Evolutionary conservation across 1,139 yeast genomes (phyloP).

Genomic region (Kurtzmaniella quercitrusa): DNA sequence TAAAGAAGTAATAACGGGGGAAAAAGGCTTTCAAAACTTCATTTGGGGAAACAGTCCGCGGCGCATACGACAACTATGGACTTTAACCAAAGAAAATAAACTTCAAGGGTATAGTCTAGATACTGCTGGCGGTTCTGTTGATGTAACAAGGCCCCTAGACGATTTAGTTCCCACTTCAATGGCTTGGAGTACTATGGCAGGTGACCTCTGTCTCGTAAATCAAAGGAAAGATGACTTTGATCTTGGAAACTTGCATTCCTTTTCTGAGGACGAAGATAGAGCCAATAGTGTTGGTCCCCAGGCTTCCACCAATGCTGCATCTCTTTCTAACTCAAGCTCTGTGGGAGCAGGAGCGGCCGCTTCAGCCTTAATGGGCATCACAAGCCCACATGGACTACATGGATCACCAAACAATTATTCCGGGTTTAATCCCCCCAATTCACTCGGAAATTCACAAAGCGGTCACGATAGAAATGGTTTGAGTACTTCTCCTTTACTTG

Average conservation of each 20-base stretch:
- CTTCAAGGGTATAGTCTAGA: slow-evolving; percentile 53
- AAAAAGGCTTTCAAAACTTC: slow-evolving; percentile 42
- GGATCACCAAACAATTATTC: not conserved
- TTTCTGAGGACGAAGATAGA: slow-evolving; percentile 3
- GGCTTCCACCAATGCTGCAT: not conserved
- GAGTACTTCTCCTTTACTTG: not conserved
- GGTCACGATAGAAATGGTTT: not conserved
- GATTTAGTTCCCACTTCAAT: slow-evolving; percentile 49
- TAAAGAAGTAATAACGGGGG: slow-evolving; percentile 55
- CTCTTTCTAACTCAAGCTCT: not conserved
- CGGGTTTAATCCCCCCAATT: not conserved
- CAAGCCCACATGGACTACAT: not conserved
- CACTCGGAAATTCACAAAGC: not conserved
- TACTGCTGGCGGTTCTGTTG: slow-evolving; percentile 14
- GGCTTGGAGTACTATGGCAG: slow-evolving; percentile 50
- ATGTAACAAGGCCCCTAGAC: slow-evolving; percentile 49
- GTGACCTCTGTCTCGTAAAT: slow-evolving; percentile 49
- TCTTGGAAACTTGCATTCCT: not conserved
- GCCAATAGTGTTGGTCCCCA: not conserved
- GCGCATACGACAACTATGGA: slow-evolving; percentile 31
- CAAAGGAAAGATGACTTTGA: slow-evolving; percentile 50
- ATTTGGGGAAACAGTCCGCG: slow-evolving; percentile 35
- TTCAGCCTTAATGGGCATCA: not conserved
- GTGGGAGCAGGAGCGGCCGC: not conserved
- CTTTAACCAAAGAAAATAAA: slow-evolving; percentile 45